Evolutionary conservation across 2,329 filamentous ascomycete species (phyloP), one percentile per base, ranked within the genome.

Genomic region (Fusarium sp.): DNA sequence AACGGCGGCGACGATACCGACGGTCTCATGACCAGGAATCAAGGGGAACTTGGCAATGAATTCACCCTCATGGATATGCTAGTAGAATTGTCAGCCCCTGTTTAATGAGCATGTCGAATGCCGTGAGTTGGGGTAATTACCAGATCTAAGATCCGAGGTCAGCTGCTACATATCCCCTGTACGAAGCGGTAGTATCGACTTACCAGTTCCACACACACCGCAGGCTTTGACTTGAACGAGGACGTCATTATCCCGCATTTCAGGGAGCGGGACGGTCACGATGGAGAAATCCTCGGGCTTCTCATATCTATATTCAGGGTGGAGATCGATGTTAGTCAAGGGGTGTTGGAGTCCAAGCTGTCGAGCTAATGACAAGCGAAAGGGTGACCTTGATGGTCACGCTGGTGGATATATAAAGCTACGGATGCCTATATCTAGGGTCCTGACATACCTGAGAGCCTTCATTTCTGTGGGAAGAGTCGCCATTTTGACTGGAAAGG

Each of bases 1-100:
- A 42, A 89, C 79, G 14, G 86, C 89, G 35, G 89, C 91, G 64
- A 93, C 86, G 38, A 90, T 87, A 75, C 91, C 91, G 45, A 92
- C 89, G 38, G 91, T 92, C 81, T 93, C 91, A 76, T 93, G 91
- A 59, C 91, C 90, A 68, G 90, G 90, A 76, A 92, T 90, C 67
- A 92, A 84, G 61, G 91, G 91, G 79, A 92, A 92, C 83, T 91
- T 84, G 73, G 84, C 85, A 50, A 86, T 86, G 75, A 93, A 93
- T 83, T 93, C 91, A 78, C 91, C 92, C 80, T 93, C 89, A 78
- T 93, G 91, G 77, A 91, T 91, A 78, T 91, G 89, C 80, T 80
- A 63, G 22, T 64, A 22, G 10, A 11, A 31, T 9, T 60, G 52
- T 71, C 62, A 75, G 68, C 35, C 45, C 40, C 24, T 58, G 27